Evolutionary conservation across 345 rosid genomes (phyloP).

Genomic region (Toxicodendron radicans): DNA sequence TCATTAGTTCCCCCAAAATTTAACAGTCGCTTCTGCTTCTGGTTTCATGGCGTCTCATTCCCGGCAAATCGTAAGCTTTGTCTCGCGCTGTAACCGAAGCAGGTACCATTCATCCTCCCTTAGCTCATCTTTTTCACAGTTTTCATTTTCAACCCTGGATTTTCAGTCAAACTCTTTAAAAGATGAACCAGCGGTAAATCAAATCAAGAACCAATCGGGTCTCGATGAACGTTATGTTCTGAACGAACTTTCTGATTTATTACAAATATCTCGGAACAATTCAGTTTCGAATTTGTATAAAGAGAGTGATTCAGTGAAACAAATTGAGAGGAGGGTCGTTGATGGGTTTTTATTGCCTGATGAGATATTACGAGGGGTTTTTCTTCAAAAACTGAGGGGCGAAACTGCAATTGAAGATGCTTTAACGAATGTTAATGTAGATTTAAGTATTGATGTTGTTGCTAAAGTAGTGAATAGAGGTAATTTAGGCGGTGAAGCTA

Average conservation of each 20-base stretch:
- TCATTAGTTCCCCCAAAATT: neutral
- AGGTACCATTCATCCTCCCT: conserved; percentile 24
- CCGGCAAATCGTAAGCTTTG: conserved; percentile 11
- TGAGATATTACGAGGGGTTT: conserved; percentile 81
- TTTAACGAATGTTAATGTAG: conserved; percentile 44
- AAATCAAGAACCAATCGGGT: conserved; percentile 15
- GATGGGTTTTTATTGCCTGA: conserved; percentile 64
- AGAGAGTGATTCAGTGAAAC: conserved; percentile 18
- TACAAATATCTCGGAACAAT: conserved; percentile 37
- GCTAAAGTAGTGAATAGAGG: conserved; percentile 65
- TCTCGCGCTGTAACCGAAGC: conserved; percentile 6
- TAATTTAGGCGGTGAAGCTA: conserved; percentile 67
- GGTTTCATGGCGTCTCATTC: conserved; percentile 32
- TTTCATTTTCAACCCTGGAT: conserved; percentile 22
- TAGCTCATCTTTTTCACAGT: conserved; percentile 13
- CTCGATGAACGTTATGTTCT: conserved; percentile 56
- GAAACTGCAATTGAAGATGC: conserved; percentile 50
- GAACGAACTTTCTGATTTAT: conserved; percentile 55
- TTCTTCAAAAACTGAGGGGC: conserved; percentile 70
- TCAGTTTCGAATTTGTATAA: conserved; percentile 15
- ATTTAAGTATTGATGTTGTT: conserved; percentile 56
- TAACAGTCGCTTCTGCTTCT: too few species aligned
- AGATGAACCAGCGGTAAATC: conserved; percentile 16
- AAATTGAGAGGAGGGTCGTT: conserved; percentile 22
- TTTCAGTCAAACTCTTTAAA: conserved; percentile 10